Conservation (phyloP, 768 basidiomycete genomes). For the Guyanaporus albipodus region DNA sequence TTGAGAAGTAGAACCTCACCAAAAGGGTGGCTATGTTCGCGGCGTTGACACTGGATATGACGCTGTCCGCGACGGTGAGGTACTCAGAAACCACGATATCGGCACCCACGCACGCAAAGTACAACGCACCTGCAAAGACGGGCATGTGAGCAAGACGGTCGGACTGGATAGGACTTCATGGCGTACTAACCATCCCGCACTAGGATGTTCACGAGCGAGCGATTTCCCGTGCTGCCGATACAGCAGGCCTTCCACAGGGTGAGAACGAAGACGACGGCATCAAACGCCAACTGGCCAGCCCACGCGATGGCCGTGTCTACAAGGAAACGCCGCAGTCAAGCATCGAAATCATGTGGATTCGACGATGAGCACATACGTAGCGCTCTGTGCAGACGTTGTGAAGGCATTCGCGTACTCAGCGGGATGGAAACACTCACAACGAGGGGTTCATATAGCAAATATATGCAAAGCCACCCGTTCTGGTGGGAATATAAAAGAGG, state of each 20-base stretch:
- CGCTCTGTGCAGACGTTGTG: slow-evolving; percentile 2
- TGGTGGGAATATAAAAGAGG: neutral
- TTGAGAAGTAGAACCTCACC: slow-evolving; percentile 4
- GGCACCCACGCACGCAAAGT: slow-evolving; percentile 13
- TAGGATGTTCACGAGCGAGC: slow-evolving; percentile 10
- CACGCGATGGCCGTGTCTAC: slow-evolving; percentile 9
- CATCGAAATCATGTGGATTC: neutral
- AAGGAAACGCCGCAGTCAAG: neutral
- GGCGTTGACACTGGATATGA: slow-evolving; percentile 9
- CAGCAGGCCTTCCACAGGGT: slow-evolving; percentile 15
- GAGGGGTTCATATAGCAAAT: neutral
- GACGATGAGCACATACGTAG: slow-evolving; percentile 6
- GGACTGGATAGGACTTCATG: neutral
- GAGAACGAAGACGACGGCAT: slow-evolving; percentile 18
- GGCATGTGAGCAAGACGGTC: neutral
- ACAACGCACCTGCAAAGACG: slow-evolving; percentile 9
- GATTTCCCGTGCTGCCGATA: slow-evolving; percentile 1
- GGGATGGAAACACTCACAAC: slow-evolving; percentile 2
- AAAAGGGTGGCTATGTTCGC: slow-evolving; percentile 9
- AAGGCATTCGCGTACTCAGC: too few species aligned
- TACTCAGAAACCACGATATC: neutral
- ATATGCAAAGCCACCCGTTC: too few species aligned
- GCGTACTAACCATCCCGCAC: slow-evolving; percentile 17
- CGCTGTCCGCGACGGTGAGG: slow-evolving; percentile 2
- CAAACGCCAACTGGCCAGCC: slow-evolving; percentile 17